A percentile compares a stretch with the other conserved stretches of the same genome.
Conservation (phyloP, 352 stramenopile species). For the Phytopythium chamaehyphon region DNA sequence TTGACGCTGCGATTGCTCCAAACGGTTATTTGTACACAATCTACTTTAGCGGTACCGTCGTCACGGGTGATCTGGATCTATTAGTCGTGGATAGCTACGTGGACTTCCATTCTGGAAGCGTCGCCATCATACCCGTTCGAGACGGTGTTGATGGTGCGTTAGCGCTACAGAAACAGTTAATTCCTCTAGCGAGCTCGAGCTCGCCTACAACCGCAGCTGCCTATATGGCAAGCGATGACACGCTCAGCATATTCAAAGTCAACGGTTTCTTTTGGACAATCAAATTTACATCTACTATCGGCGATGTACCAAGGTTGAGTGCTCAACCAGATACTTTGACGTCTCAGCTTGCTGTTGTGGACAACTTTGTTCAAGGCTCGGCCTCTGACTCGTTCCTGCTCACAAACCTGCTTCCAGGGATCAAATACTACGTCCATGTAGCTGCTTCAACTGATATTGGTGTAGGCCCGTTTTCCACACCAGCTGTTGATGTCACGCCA, state of each 20-base stretch:
- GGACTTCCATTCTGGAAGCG: constrained; percentile 25
- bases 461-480: constrained; percentile 34
- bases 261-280: constrained; percentile 81
- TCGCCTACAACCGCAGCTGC: constrained; percentile 18
- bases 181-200: constrained; percentile 41
- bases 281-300: constrained; percentile 76
- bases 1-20: constrained; percentile 29
- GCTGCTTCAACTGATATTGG: constrained; percentile 57
- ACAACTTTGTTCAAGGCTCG: constrained; percentile 37
- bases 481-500: constrained; percentile 30
- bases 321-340: constrained; percentile 16
- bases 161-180: constrained; percentile 29
- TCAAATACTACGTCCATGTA: constrained; percentile 64
- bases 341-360: constrained; percentile 27
- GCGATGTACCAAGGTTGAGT: constrained; percentile 48
- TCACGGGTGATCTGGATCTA: constrained; percentile 30
- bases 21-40: constrained; percentile 71
- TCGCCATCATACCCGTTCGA: constrained; percentile 25
- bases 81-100: constrained; percentile 9
- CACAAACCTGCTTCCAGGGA: constrained; percentile 48
- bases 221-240: constrained; percentile 31
- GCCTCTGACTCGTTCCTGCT: constrained; percentile 40
- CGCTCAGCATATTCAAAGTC: constrained; percentile 62
- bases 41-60: constrained; percentile 57
- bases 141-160: constrained; percentile 26